Base-by-base conservation (phyloP, 2,329 filamentous ascomycete genomes). In the Rutstroemia sp. region DNA sequence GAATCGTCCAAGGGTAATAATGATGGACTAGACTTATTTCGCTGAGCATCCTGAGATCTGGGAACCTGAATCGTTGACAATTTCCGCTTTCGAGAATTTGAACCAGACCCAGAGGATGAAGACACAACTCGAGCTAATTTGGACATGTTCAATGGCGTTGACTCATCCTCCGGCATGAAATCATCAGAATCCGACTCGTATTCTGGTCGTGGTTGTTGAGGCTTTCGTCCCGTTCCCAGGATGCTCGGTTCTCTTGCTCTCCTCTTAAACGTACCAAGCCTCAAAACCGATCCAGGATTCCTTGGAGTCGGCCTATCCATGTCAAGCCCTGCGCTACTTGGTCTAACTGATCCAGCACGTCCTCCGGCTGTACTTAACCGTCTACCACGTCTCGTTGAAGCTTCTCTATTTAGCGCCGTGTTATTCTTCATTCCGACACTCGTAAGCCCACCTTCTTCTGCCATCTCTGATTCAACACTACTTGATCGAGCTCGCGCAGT, bases 81-180 rank as follows among this genome's bases (percentile, higher is more conserved):
- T 66, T 85, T 85, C 44, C 82, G 74, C 67, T 85, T 85, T 50
- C 76, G 75, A 8, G 78, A 71, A 52, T 71, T 72, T 19, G 64
- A 63, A 45, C 69, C 70, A 5, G 73, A 65, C 27, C 67, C 65
- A 14, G 61, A 62, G n/a, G 45, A 54, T 18, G 49, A 47, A 47
- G 50, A 41, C n/a, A 48, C 34, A 53, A 39, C 37, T 23, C 50
- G 39, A 3, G n/a, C 25, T 16, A 71, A 72, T 59, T 73, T 78
- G 38, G 73, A 72, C 19, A 77, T 71, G 57, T 82, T 79, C 25
- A 86, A 65, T 3, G 86, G 85, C 6, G 86, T 89, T 16, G 84
- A 86, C 71, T 87, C 84, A 27, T 82, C 83, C 56, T 88, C 83
- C 0, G 78, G 85, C 52, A 74, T 77, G 65, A 82, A 86, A 62